Conservation (phyloP, 2,329 filamentous ascomycete species). For the Cadophora sp. region DNA sequence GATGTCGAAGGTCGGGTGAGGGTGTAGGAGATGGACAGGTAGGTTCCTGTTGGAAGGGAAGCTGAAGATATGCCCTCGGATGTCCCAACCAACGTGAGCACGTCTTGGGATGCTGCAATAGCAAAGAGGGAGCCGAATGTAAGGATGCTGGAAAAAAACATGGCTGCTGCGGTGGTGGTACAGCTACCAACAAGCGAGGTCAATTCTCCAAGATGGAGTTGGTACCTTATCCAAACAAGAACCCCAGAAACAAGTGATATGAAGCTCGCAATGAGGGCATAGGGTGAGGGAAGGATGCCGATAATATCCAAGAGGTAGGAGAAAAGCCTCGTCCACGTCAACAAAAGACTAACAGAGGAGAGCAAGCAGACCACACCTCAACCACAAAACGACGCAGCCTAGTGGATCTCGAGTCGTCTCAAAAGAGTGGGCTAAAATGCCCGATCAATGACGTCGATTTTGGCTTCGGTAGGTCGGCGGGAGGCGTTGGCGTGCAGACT, state of each 20-base stretch:
- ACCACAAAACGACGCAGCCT: neutral
- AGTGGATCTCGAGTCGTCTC: slow-evolving; percentile 15
- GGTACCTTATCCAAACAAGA: neutral
- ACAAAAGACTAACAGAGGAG: slow-evolving; percentile 13
- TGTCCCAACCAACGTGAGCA: slow-evolving; percentile 25
- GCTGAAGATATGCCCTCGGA: slow-evolving; percentile 31
- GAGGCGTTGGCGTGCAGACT: neutral
- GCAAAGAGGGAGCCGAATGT: slow-evolving; percentile 45
- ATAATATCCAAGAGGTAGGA: slow-evolving; percentile 11
- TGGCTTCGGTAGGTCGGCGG: slow-evolving; percentile 5
- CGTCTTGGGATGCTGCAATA: slow-evolving; percentile 32
- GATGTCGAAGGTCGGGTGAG: slow-evolving; percentile 36
- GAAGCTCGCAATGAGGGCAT: neutral
- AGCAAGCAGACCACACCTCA: neutral
- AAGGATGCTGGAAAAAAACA: slow-evolving; percentile 37
- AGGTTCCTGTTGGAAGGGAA: slow-evolving; percentile 48
- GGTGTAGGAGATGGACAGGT: slow-evolving; percentile 48
- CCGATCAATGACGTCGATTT: slow-evolving; percentile 12
- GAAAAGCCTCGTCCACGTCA: slow-evolving; percentile 20
- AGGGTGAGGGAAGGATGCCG: neutral
- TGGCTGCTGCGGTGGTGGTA: slow-evolving; percentile 17
- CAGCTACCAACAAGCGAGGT: neutral
- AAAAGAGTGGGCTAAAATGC: slow-evolving; percentile 3
- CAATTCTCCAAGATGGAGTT: slow-evolving; percentile 7
- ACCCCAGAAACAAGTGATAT: neutral